These are phyloP conservation scores for Fusarium buxicola DNA, from an alignment of 2,329 filamentous ascomycete genomes.

Conservation along the genomic window DNA sequence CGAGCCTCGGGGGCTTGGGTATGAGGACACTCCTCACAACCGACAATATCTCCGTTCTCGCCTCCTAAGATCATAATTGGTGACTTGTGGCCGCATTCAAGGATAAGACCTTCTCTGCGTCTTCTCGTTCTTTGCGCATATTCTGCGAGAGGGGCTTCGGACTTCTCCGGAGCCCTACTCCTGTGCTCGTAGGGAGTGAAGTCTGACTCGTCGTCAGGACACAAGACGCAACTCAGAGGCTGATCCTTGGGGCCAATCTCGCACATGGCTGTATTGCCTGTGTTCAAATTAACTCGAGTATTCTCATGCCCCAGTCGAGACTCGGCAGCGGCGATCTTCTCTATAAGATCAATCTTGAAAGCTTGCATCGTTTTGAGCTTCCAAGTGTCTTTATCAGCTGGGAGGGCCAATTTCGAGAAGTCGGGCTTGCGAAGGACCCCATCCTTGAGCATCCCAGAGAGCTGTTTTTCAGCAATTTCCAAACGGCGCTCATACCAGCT, in stretches of 20 bases:
- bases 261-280: neutral
- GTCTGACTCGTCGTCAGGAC: neutral
- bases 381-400: slow-evolving; percentile 19
- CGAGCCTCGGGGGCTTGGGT: neutral
- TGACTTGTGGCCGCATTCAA: slow-evolving; percentile 14
- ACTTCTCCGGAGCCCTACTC: neutral
- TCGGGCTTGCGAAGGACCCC: neutral
- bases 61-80: slow-evolving; percentile 18
- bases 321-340: neutral
- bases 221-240: slow-evolving; percentile 10
- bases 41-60: slow-evolving; percentile 1
- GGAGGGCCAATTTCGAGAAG: slow-evolving; percentile 21
- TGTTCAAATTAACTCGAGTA: neutral
- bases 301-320: neutral
- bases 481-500: slow-evolving; percentile 25
- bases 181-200: neutral
- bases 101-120: neutral
- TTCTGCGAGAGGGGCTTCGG: neutral
- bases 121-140: neutral
- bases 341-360: slow-evolving; percentile 8
- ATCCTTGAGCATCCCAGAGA: neutral
- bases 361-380: neutral
- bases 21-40: slow-evolving; percentile 23
- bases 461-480: slow-evolving; percentile 3
- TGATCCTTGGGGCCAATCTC: slow-evolving; percentile 9